phyloP scores from a whole-genome alignment of 352 stramenopile genomes.

The Phytophthora pistaciae region DNA sequence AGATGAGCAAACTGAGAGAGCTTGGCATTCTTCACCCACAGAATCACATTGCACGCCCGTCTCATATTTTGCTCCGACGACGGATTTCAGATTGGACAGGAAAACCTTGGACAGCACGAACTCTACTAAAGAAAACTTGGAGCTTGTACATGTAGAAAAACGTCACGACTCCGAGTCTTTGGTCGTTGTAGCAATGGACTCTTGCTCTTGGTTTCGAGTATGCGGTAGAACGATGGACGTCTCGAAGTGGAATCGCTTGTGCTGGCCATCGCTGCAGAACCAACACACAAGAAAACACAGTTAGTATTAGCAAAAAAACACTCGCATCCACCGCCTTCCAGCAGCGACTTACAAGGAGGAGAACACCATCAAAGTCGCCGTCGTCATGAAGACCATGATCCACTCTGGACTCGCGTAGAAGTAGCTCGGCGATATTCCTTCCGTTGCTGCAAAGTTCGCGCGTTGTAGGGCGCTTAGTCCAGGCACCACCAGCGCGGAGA shows the following conservation, averaged over 20 bases:
- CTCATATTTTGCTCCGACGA: not conserved
- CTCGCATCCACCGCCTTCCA: not conserved
- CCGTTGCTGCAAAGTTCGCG: slow-evolving; percentile 34
- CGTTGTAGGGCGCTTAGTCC: slow-evolving; percentile 56
- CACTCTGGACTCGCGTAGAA: slow-evolving; percentile 64
- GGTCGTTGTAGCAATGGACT: not conserved
- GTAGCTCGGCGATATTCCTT: slow-evolving; percentile 37
- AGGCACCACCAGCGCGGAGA: slow-evolving; percentile 67
- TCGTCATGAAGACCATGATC: slow-evolving; percentile 54
- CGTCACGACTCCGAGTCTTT: not conserved
- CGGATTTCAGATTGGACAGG: too few relatives aligned
- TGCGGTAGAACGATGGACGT: slow-evolving; percentile 1
- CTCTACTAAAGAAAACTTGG: not conserved
- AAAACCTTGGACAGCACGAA: too few relatives aligned
- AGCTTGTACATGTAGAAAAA: not conserved
- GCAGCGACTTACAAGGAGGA: slow-evolving; percentile 55
- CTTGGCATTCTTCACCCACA: not conserved
- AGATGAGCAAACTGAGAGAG: too few relatives aligned
- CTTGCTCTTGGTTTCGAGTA: not conserved
- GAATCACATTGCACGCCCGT: not conserved
- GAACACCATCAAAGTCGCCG: slow-evolving; percentile 54
- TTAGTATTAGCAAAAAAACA: not conserved
- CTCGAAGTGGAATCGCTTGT: slow-evolving; percentile 1
- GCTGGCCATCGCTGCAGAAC: not conserved
- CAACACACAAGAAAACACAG: not conserved